Percentiles rank a stretch among this genome's conserved stretches.
phyloP scores from a whole-genome alignment of 768 basidiomycete genomes.

The Wakefieldia striispora region DNA sequence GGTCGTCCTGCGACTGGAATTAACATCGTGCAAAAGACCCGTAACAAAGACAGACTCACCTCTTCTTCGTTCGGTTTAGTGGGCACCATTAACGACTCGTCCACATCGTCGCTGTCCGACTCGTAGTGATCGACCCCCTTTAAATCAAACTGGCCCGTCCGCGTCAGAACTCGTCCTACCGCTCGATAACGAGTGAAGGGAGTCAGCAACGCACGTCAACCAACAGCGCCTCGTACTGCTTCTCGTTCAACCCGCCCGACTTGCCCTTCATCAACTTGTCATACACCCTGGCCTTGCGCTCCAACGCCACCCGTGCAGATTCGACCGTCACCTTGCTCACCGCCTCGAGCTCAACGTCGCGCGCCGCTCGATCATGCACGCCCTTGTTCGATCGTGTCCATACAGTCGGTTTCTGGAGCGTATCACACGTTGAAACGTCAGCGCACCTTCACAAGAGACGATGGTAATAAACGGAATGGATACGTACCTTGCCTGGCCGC shows the following conservation, averaged over 20 bases:
- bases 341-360: conserved; percentile 70
- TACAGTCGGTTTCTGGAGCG: conserved; percentile 64
- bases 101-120: conserved; percentile 73
- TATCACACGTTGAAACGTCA: not conserved
- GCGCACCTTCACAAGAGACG: not conserved
- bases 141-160: conserved; percentile 56
- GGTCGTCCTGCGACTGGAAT: conserved; percentile 53
- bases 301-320: conserved; percentile 64
- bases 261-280: conserved; percentile 77
- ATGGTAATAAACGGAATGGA: not conserved
- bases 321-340: conserved; percentile 71
- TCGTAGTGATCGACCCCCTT: conserved; percentile 54
- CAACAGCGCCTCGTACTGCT: conserved; percentile 66
- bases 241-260: conserved; percentile 72
- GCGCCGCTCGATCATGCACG: conserved; percentile 56
- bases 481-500: conserved; percentile 65
- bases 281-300: conserved; percentile 79
- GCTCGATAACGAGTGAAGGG: not conserved
- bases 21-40: not conserved
- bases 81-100: conserved; percentile 72
- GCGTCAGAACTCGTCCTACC: not conserved
- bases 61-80: conserved; percentile 37
- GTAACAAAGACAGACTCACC: conserved; percentile 26
- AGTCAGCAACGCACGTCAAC: conserved; percentile 62
- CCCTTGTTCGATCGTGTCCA: conserved; percentile 81